Evolutionary conservation across 208 protist genomes (phyloP).

Genomic region (Leishmania aethiopica): DNA sequence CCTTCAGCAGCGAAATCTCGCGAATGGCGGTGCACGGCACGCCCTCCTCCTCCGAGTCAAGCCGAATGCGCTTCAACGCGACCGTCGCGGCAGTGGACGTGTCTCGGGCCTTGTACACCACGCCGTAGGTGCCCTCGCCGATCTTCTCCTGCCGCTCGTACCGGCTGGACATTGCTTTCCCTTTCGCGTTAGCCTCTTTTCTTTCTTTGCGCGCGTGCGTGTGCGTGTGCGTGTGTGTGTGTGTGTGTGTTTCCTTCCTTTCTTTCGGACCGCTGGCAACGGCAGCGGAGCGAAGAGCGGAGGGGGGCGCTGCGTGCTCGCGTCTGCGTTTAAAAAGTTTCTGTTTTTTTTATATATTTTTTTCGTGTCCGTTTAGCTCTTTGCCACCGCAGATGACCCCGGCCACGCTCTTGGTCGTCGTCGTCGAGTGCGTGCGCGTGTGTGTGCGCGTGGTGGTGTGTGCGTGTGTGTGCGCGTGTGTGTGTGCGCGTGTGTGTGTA

Average conservation of each 20-base stretch:
- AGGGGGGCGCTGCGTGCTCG: too few relatives aligned
- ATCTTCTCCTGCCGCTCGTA: conserved; percentile 95
- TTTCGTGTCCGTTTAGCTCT: neutral
- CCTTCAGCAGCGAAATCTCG: conserved; percentile 97
- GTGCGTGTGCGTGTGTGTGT: conserved; percentile 1
- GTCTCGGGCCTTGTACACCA: conserved; percentile 96
- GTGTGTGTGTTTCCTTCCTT: neutral
- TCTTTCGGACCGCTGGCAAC: too few relatives aligned
- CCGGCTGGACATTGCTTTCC: conserved; percentile 43
- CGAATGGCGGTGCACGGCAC: conserved; percentile 93
- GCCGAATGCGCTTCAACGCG: conserved; percentile 87
- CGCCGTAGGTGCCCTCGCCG: conserved; percentile 96
- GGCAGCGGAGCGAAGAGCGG: too few relatives aligned
- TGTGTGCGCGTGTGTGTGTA: too few relatives aligned
- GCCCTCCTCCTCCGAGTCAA: conserved; percentile 89
- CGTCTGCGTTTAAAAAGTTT: too few relatives aligned
- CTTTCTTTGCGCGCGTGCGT: neutral
- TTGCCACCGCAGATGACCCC: neutral
- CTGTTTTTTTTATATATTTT: too few relatives aligned
- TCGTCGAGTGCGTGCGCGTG: too few relatives aligned
- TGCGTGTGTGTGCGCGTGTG: too few relatives aligned
- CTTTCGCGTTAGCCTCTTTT: neutral
- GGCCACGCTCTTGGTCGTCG: neutral
- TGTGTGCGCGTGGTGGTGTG: too few relatives aligned
- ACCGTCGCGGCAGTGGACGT: conserved; percentile 63